Percentiles rank a stretch among this genome's conserved stretches.
These are phyloP conservation scores for Diaporthe capsici DNA, from an alignment of 2,329 filamentous ascomycete species.

Conservation along the genomic window DNA sequence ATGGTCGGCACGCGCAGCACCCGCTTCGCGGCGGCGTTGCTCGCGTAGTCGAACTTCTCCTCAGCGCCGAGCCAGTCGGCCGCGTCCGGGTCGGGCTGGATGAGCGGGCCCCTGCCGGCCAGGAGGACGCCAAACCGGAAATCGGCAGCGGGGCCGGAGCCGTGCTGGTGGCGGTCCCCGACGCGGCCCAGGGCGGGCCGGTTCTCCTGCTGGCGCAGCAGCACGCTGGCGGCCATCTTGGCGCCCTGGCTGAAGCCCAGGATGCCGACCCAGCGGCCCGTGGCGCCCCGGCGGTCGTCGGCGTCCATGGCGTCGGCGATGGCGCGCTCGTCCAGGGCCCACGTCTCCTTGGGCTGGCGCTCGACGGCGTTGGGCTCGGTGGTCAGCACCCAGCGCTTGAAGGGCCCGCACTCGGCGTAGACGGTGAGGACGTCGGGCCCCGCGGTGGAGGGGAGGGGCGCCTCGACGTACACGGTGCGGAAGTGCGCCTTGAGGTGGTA, in stretches of 20 bases:
- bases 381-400: constrained; percentile 59
- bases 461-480: constrained; percentile 81
- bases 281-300: constrained; percentile 64
- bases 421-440: constrained; percentile 75
- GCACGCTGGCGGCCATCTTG: constrained; percentile 71
- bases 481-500: constrained; percentile 68
- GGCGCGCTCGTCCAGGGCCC: constrained; percentile 55
- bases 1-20: constrained; percentile 71
- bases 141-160: constrained; percentile 46
- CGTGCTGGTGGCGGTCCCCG: constrained; percentile 31
- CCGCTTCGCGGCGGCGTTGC: constrained; percentile 59
- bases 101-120: constrained; percentile 49
- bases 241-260: constrained; percentile 79
- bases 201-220: constrained; percentile 72
- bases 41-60: constrained; percentile 59
- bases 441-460: constrained; percentile 73
- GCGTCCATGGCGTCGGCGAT: constrained; percentile 62
- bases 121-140: constrained; percentile 52
- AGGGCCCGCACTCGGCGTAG: constrained; percentile 77
- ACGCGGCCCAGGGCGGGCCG: constrained; percentile 40
- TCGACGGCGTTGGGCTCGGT: constrained; percentile 37
- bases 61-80: constrained; percentile 51
- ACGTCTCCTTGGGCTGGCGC: constrained; percentile 38
- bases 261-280: constrained; percentile 71
- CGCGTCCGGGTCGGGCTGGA: constrained; percentile 37